phyloP scores from a whole-genome alignment of 768 basidiomycete species.

The Pholiota microspora region DNA sequence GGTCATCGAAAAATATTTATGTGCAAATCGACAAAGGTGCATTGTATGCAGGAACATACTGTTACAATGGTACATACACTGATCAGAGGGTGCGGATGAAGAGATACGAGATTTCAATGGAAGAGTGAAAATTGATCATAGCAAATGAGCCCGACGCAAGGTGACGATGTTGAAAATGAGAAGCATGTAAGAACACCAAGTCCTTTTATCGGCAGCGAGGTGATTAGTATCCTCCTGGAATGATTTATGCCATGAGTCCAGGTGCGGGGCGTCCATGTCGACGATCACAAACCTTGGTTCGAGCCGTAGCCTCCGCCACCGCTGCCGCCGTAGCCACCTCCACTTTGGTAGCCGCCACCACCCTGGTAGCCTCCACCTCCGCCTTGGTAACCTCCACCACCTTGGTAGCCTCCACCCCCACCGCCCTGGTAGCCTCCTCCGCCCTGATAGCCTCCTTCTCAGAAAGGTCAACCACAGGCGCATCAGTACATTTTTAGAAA shows the following conservation, averaged over 20 bases:
- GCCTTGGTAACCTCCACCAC: constrained; percentile 18
- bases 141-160: constrained; percentile 7
- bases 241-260: background rate
- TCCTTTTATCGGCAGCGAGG: background rate
- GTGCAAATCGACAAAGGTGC: constrained; percentile 1
- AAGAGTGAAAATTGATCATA: constrained; percentile 5
- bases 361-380: constrained; percentile 20
- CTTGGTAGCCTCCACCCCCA: constrained; percentile 11
- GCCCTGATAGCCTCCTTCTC: constrained; percentile 22
- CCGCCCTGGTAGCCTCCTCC: constrained; percentile 23
- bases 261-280: background rate
- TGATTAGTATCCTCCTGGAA: constrained; percentile 16
- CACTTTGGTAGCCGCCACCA: constrained; percentile 16
- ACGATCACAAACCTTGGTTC: constrained; percentile 12
- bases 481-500: background rate
- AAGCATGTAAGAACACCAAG: constrained; percentile 4
- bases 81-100: constrained; percentile 5
- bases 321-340: constrained; percentile 18
- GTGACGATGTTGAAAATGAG: constrained; percentile 2
- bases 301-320: constrained; percentile 16
- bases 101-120: background rate
- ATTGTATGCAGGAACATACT: constrained; percentile 13
- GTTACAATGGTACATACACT: constrained; percentile 18
- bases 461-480: constrained; percentile 5
- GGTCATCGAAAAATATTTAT: background rate